These are phyloP conservation scores for Fraxinus americana DNA, from an alignment of 257 asterid species.

Conservation along the genomic window DNA sequence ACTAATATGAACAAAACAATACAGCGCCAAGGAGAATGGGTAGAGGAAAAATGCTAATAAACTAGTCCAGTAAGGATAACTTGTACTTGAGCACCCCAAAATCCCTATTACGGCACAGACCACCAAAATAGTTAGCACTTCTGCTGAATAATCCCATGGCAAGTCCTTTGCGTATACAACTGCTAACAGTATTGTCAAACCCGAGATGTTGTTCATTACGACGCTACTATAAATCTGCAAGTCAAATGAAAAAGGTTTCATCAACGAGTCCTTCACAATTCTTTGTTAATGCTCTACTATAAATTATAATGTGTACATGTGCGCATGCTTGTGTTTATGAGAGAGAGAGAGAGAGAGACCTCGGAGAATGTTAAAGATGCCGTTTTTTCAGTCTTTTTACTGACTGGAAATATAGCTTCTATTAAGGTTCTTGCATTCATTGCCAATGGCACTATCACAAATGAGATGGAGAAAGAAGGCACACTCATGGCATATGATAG, in stretches of 20 bases:
- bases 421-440: conserved; percentile 1
- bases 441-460: conserved; percentile 21
- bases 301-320: no score
- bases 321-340: no score
- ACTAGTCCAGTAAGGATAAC: conserved; percentile 61
- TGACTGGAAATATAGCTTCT: conserved; percentile 23
- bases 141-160: conserved; percentile 63
- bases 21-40: conserved; percentile 45
- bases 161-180: conserved; percentile 55
- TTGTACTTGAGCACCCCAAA: conserved; percentile 37
- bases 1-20: conserved; percentile 37
- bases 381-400: conserved; percentile 19
- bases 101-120: conserved; percentile 42
- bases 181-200: conserved; percentile 49
- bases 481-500: conserved; percentile 17
- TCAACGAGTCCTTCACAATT: no score
- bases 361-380: conserved; percentile 30
- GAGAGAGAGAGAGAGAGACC: not conserved
- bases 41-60: conserved; percentile 52
- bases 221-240: conserved; percentile 60
- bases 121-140: conserved; percentile 50
- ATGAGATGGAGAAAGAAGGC: conserved; percentile 17
- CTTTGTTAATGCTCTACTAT: no score
- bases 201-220: conserved; percentile 64
- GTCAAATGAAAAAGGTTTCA: not conserved